Percentiles rank a stretch among this genome's conserved stretches.
These are phyloP conservation scores for Mortierella sp. DNA, from an alignment of 371 early-diverging fungal species.

Conservation along the genomic window DNA sequence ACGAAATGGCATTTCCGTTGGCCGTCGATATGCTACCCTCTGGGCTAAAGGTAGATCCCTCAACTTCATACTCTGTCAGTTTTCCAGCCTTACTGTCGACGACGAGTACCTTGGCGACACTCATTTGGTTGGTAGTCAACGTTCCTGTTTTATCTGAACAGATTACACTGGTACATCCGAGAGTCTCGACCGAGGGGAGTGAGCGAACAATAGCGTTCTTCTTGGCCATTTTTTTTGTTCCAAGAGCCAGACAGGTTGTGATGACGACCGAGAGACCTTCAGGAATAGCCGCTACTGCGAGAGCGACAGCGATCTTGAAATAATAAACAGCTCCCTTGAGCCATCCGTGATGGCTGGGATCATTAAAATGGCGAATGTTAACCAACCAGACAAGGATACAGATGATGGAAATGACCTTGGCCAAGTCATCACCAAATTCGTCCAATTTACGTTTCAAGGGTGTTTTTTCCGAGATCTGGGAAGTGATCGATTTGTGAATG, in stretches of 20 bases:
- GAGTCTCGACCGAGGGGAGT: constrained; percentile 88
- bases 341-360: constrained; percentile 48
- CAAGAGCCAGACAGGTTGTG: constrained; percentile 92
- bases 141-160: constrained; percentile 99
- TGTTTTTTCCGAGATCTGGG: constrained; percentile 74
- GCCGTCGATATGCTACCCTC: constrained; percentile 69
- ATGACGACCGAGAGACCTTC: constrained; percentile 97
- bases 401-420: constrained; percentile 61
- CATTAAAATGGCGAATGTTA: constrained; percentile 74
- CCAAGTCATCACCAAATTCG: constrained; percentile 72
- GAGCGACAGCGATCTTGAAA: constrained; percentile 68
- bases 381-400: constrained; percentile 75
- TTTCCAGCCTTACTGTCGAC: constrained; percentile 56
- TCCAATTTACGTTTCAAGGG: constrained; percentile 81
- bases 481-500: constrained; percentile 88
- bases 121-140: constrained; percentile 96
- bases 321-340: constrained; percentile 72
- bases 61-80: constrained; percentile 72
- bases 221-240: constrained; percentile 91
- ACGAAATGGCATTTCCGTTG: constrained; percentile 58
- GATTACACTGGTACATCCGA: constrained; percentile 93
- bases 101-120: constrained; percentile 75
- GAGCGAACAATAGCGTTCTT: constrained; percentile 91
- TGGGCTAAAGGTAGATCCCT: constrained; percentile 88
- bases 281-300: constrained; percentile 95